phyloP scores from a whole-genome alignment of 2,329 filamentous ascomycete genomes.

The Aspergillus neoniger region DNA sequence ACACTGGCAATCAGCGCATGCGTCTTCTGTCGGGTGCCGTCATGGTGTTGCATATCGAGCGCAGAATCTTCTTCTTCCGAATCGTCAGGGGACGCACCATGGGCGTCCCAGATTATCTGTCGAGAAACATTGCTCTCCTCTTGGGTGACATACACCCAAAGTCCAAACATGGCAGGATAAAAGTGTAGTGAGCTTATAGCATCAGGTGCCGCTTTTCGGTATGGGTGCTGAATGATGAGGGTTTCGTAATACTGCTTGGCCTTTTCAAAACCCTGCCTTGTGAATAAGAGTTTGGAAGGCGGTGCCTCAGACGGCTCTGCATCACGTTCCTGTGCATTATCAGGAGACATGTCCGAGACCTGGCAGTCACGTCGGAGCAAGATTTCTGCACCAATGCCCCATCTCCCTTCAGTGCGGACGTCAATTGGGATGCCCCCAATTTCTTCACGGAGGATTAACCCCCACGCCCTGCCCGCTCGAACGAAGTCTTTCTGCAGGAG shows the following conservation, averaged over 20 bases:
- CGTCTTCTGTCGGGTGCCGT: slow-evolving; percentile 40
- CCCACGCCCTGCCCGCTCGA: slow-evolving; percentile 74
- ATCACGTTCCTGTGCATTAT: slow-evolving; percentile 1
- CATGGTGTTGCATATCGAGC: slow-evolving; percentile 23
- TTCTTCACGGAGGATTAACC: slow-evolving; percentile 67
- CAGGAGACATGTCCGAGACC: slow-evolving; percentile 18
- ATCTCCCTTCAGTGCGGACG: slow-evolving; percentile 68
- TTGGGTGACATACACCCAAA: slow-evolving; percentile 77
- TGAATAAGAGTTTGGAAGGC: slow-evolving; percentile 38
- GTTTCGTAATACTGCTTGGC: slow-evolving; percentile 73
- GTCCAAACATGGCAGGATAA: slow-evolving; percentile 75
- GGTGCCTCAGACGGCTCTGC: background rate
- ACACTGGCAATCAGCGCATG: slow-evolving; percentile 37
- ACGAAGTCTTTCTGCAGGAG: slow-evolving; percentile 69
- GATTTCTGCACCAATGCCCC: slow-evolving; percentile 84
- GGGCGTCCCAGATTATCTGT: slow-evolving; percentile 36
- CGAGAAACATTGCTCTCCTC: slow-evolving; percentile 57
- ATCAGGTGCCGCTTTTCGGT: slow-evolving; percentile 62
- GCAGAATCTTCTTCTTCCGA: slow-evolving; percentile 36
- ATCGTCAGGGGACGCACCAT: slow-evolving; percentile 26
- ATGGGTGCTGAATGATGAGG: slow-evolving; percentile 75
- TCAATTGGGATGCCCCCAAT: slow-evolving; percentile 63
- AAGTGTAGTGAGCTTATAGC: slow-evolving; percentile 71
- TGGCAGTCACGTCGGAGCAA: slow-evolving; percentile 61
- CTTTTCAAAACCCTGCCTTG: slow-evolving; percentile 54